Conservation (phyloP, 768 basidiomycete genomes). For the Rubroboletus pulcherrimus region DNA sequence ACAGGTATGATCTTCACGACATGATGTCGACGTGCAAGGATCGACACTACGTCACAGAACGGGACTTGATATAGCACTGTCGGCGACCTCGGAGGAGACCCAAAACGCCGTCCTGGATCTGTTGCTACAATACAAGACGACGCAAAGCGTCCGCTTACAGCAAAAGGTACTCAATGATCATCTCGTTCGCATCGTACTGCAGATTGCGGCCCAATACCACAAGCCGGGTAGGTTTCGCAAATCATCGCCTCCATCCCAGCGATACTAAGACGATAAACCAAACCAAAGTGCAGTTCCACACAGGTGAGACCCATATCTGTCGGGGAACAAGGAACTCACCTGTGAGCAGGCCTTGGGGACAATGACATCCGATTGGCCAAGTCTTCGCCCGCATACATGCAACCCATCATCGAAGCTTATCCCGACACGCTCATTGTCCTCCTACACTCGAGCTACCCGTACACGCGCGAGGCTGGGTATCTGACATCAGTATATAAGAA, state of each 20-base stretch:
- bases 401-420: conserved; percentile 62
- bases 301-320: conserved; percentile 32
- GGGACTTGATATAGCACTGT: conserved; percentile 52
- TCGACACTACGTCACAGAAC: conserved; percentile 37
- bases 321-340: background rate
- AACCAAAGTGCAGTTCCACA: conserved; percentile 74
- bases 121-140: conserved; percentile 34
- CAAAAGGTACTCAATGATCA: conserved; percentile 65
- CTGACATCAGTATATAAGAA: conserved; percentile 67
- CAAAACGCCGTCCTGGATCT: conserved; percentile 32
- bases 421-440: conserved; percentile 61
- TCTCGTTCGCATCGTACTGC: conserved; percentile 54
- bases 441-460: conserved; percentile 76
- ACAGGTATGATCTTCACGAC: conserved; percentile 33
- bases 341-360: conserved; percentile 55
- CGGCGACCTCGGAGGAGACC: conserved; percentile 25
- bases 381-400: conserved; percentile 64
- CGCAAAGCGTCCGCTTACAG: conserved; percentile 46
- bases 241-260: background rate
- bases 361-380: conserved; percentile 57
- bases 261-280: background rate
- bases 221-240: conserved; percentile 53
- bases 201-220: conserved; percentile 45
- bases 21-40: background rate
- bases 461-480: conserved; percentile 74